phyloP scores from a whole-genome alignment of 116 monocot species.

The Posidonia oceanica region DNA sequence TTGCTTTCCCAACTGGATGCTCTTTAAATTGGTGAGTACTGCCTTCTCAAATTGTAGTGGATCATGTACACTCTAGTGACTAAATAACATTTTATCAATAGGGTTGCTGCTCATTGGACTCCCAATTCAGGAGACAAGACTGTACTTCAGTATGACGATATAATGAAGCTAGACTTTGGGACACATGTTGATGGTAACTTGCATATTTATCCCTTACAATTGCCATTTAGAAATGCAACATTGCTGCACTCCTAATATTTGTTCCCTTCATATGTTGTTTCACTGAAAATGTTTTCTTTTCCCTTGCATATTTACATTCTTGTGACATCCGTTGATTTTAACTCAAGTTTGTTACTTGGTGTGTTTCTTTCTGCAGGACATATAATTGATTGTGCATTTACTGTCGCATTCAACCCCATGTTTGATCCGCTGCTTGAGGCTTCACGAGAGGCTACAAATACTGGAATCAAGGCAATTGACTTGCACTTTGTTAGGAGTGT shows the following conservation, averaged over 20 bases:
- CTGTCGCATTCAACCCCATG: constrained; percentile 98
- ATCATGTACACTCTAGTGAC: background rate
- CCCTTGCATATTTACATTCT: background rate
- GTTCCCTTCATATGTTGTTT: background rate
- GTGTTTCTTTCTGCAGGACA: constrained; percentile 38
- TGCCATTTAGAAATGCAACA: background rate
- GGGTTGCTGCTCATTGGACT: constrained; percentile 99
- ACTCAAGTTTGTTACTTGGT: background rate
- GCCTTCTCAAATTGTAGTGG: background rate
- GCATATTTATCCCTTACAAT: background rate
- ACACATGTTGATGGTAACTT: constrained; percentile 82
- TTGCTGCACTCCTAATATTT: background rate
- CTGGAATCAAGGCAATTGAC: constrained; percentile 67
- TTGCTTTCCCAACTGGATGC: constrained; percentile 98
- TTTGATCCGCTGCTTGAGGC: constrained; percentile 88
- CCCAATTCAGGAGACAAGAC: constrained; percentile 98
- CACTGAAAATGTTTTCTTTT: background rate
- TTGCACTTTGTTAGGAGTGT: background rate
- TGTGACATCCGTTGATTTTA: background rate
- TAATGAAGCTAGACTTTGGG: constrained; percentile 99
- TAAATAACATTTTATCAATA: constrained; percentile 12
- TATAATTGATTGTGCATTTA: constrained; percentile 97
- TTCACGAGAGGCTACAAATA: constrained; percentile 91
- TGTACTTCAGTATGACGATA: constrained; percentile 99
- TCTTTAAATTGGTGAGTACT: constrained; percentile 80